Evolutionary conservation across 306 rosid species (phyloP).

Genomic region (Rubus parviflorus): DNA sequence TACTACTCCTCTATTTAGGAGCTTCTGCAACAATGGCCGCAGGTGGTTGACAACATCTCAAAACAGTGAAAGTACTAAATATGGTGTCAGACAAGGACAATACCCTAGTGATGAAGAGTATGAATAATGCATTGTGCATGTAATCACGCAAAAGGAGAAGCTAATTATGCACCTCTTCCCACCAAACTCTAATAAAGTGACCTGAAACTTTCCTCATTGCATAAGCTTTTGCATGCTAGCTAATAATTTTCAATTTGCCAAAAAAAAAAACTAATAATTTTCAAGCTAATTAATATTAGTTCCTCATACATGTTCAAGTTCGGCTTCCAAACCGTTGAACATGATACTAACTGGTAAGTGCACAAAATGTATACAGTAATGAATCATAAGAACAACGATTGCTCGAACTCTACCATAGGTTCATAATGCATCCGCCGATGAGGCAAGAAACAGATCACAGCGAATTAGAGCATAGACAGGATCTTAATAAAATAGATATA

Average conservation of each 20-base stretch:
- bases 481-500: neutral
- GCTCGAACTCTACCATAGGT: no score
- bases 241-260: neutral
- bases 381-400: no score
- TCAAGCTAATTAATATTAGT: no score
- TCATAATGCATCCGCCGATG: no score
- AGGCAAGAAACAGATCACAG: neutral
- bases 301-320: no score
- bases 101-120: neutral
- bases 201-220: neutral
- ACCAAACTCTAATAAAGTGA: conserved; percentile 1
- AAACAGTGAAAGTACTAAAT: neutral
- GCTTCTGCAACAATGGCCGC: conserved; percentile 3
- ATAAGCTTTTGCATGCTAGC: neutral
- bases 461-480: neutral
- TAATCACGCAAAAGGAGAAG: neutral
- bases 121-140: neutral
- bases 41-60: conserved; percentile 3
- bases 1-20: neutral
- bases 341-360: no score
- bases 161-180: neutral
- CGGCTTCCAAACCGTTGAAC: no score
- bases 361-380: no score
- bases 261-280: no score
- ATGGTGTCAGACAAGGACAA: neutral